phyloP scores from a whole-genome alignment of 306 rosid genomes.

The Vigna nakashimae region DNA sequence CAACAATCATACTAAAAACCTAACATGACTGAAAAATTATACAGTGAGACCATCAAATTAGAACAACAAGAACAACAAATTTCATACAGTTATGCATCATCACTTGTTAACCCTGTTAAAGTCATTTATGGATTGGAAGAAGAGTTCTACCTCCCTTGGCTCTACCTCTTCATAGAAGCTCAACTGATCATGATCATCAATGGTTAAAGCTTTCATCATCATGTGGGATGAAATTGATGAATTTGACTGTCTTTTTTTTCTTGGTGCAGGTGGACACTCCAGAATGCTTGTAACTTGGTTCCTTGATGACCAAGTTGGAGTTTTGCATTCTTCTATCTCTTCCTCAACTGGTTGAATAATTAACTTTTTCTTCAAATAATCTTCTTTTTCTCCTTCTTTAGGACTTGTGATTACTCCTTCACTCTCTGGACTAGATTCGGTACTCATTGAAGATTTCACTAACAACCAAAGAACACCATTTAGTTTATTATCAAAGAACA shows the following conservation, averaged over 20 bases:
- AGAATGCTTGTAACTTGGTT: slow-evolving; percentile 35
- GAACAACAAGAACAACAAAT: background rate
- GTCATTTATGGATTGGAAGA: slow-evolving; percentile 17
- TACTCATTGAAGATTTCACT: slow-evolving; percentile 30
- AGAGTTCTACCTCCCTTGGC: background rate
- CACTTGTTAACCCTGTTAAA: background rate
- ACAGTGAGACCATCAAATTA: background rate
- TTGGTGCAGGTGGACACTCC: slow-evolving; percentile 60
- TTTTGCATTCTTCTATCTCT: slow-evolving; percentile 44
- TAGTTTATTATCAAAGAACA: background rate
- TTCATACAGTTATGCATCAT: slow-evolving; percentile 6
- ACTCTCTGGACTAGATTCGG: background rate
- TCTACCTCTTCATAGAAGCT: background rate
- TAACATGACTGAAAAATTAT: background rate
- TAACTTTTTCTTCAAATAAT: slow-evolving; percentile 6
- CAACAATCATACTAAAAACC: background rate
- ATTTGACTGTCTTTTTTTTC: background rate
- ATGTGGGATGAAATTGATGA: background rate
- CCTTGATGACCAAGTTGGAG: slow-evolving; percentile 46
- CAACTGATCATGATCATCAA: background rate
- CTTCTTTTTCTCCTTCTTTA: background rate
- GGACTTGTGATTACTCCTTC: background rate
- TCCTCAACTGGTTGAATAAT: slow-evolving; percentile 5
- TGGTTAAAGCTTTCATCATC: background rate
- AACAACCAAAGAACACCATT: background rate